Conservation (phyloP, 2,329 filamentous ascomycete genomes). For the Neofusicoccum ribis region DNA sequence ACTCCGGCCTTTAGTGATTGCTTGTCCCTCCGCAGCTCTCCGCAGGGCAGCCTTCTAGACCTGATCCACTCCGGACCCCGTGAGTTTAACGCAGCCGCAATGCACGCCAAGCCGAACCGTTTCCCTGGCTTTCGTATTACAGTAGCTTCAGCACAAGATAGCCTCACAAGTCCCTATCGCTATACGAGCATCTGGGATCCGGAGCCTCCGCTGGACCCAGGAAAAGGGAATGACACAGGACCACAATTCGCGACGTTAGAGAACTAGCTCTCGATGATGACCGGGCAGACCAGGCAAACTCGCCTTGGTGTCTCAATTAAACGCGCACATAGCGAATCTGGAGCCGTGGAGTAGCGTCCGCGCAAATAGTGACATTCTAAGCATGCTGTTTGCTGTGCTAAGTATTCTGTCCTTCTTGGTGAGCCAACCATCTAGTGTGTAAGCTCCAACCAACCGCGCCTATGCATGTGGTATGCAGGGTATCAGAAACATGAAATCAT, state of each 20-base stretch:
- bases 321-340: background rate
- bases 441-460: background rate
- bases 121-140: background rate
- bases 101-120: background rate
- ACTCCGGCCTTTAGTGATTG: background rate
- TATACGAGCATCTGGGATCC: too few species aligned
- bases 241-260: too few species aligned
- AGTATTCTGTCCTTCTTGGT: background rate
- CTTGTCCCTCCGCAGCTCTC: background rate
- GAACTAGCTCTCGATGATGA: too few species aligned
- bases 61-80: background rate
- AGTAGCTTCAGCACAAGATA: background rate
- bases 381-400: background rate
- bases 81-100: background rate
- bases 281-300: too few species aligned
- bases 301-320: background rate
- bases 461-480: slow-evolving; percentile 16
- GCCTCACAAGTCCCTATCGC: too few species aligned
- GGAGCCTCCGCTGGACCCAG: too few species aligned
- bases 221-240: too few species aligned
- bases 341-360: background rate
- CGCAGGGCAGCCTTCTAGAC: background rate
- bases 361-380: background rate
- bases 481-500: slow-evolving; percentile 18
- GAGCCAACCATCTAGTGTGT: slow-evolving; percentile 1